Evolutionary conservation across 192 early-diverging fungal species (phyloP).

Genomic region (Mortierella antarctica): DNA sequence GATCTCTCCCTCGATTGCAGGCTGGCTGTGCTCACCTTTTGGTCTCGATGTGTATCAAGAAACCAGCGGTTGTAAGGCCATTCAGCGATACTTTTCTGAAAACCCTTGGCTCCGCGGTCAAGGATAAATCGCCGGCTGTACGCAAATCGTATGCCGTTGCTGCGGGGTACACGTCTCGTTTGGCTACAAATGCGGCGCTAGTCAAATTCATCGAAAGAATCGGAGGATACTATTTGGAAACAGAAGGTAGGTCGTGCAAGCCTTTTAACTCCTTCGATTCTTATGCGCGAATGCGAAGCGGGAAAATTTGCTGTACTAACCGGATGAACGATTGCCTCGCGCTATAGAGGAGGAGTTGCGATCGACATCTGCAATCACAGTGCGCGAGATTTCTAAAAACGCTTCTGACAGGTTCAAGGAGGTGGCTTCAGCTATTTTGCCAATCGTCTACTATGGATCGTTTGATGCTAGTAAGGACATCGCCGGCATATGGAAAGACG

Average conservation of each 20-base stretch:
- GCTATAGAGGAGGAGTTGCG: constrained; percentile 75
- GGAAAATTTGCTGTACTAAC: too few species aligned
- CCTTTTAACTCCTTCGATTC: neutral
- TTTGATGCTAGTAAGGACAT: constrained; percentile 69
- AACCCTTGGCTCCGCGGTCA: constrained; percentile 78
- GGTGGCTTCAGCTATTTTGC: constrained; percentile 69
- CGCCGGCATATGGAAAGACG: constrained; percentile 72
- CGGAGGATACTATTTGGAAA: constrained; percentile 81
- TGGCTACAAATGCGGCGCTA: constrained; percentile 68
- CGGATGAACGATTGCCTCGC: neutral
- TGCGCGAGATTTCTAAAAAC: constrained; percentile 75
- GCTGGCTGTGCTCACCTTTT: constrained; percentile 92
- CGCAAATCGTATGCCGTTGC: constrained; percentile 89
- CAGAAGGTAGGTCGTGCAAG: constrained; percentile 53
- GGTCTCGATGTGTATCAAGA: constrained; percentile 79
- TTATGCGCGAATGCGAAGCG: neutral
- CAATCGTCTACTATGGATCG: constrained; percentile 76
- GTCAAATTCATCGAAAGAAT: constrained; percentile 76
- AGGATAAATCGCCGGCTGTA: constrained; percentile 83
- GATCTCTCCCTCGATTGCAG: constrained; percentile 43
- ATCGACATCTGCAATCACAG: constrained; percentile 70
- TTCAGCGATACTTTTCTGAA: constrained; percentile 81
- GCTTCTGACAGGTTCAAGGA: constrained; percentile 68
- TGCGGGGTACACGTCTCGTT: constrained; percentile 79
- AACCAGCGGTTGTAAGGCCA: constrained; percentile 70